Percentiles rank a stretch among this genome's conserved stretches.
phyloP scores from a whole-genome alignment of 495 filamentous ascomycete species.

The Penicillium pulvis region DNA sequence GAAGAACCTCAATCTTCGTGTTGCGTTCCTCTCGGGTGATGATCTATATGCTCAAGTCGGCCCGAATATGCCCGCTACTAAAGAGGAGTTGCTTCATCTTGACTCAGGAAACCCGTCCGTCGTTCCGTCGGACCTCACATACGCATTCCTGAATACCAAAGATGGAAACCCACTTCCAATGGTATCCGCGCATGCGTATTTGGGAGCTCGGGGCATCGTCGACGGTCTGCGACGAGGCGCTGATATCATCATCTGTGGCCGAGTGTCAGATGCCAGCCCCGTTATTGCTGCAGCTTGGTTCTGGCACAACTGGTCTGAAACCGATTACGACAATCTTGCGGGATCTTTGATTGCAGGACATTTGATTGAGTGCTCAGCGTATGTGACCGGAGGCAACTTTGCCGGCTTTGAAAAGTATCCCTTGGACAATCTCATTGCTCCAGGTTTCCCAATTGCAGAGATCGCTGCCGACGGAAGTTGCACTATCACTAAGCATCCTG shows the following conservation, averaged over 20 bases:
- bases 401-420: slow-evolving; percentile 45
- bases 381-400: slow-evolving; percentile 57
- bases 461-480: slow-evolving; percentile 32
- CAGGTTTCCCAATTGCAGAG: slow-evolving; percentile 44
- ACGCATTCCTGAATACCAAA: slow-evolving; percentile 23
- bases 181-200: slow-evolving; percentile 41
- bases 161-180: slow-evolving; percentile 21
- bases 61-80: slow-evolving; percentile 29
- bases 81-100: slow-evolving; percentile 37
- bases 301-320: slow-evolving; percentile 45
- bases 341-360: slow-evolving; percentile 50
- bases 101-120: slow-evolving; percentile 32
- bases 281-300: slow-evolving; percentile 51
- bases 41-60: slow-evolving; percentile 34
- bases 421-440: slow-evolving; percentile 33
- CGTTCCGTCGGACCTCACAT: slow-evolving; percentile 16
- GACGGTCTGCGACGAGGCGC: slow-evolving; percentile 45
- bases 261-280: slow-evolving; percentile 52
- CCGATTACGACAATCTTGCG: slow-evolving; percentile 45
- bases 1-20: slow-evolving; percentile 34
- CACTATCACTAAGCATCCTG: slow-evolving; percentile 31
- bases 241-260: slow-evolving; percentile 57
- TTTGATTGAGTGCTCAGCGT: slow-evolving; percentile 54
- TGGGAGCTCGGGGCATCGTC: slow-evolving; percentile 50
- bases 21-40: slow-evolving; percentile 54